Evolutionary conservation across 2,329 filamentous ascomycete species (phyloP).

Genomic region (Claviceps maximensis): DNA sequence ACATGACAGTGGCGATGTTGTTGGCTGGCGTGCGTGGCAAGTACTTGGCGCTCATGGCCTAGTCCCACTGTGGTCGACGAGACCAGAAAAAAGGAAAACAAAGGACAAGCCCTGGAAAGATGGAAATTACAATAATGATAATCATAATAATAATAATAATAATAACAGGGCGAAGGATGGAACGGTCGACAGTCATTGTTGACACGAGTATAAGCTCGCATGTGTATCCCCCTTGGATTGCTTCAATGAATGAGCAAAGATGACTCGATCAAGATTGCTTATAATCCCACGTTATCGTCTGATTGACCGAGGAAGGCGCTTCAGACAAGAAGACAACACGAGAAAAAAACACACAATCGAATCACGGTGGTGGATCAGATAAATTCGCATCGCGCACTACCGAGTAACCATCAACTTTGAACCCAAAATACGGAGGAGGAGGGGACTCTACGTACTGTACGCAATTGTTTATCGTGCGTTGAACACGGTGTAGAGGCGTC

Average conservation of each 20-base stretch:
- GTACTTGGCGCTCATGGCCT: conserved; percentile 15
- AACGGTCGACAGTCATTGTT: conserved; percentile 12
- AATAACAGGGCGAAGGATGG: conserved; percentile 12
- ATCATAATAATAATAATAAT: no score
- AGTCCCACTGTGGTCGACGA: conserved; percentile 18
- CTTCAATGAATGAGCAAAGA: conserved; percentile 8
- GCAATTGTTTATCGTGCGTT: neutral
- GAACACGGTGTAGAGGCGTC: neutral
- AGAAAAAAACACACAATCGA: no score
- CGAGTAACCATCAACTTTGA: neutral
- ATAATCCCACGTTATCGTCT: no score
- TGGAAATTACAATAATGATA: no score
- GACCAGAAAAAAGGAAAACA: neutral
- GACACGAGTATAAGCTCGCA: conserved; percentile 28
- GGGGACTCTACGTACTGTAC: neutral
- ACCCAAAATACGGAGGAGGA: neutral
- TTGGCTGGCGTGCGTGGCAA: conserved; percentile 15
- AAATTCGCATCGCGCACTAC: neutral
- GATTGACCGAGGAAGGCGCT: neutral
- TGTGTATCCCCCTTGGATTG: conserved; percentile 15
- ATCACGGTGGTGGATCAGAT: neutral
- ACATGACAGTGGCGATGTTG: conserved; percentile 15
- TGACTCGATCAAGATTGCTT: neutral
- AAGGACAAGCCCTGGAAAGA: conserved; percentile 3
- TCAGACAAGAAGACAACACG: neutral